Evolutionary conservation across 176 grass and related monocot species (phyloP), one percentile per base, ranked within the genome.

Genomic region (Leersia perrieri): DNA sequence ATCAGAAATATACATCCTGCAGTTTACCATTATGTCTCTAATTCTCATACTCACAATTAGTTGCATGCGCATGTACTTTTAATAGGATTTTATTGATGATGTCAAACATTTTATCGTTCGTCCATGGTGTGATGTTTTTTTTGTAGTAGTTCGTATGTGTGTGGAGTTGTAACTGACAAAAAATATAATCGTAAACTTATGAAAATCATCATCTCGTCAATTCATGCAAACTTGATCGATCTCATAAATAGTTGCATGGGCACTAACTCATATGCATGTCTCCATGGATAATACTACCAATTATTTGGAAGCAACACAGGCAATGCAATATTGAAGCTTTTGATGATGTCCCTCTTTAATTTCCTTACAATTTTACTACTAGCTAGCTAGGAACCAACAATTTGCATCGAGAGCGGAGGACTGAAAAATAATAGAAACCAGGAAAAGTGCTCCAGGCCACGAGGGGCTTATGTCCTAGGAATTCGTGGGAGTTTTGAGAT

Each of bases 301-400:
- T 8, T 66, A 27, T 32, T 23, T n/a, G 51, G 64, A 76, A 69
- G 34, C 35, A 60, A 68, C 41, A 28, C 28, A 47, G 16, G 29
- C 71, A 60, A 35, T 47, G 30, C 62, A 62, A 76, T 75, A 39
- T 34, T 30, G 23, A 38, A 76, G 35, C 63, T 68, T 82, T 81
- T 70, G 78, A 82, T 87, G 78, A 8, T 82, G 72, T 51, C 63
- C 51, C 7, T 57, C 63, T 16, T 60, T 58, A 63, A 30, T 62
- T 75, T 60, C 38, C 64, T 64, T 53, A n/a, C n/a, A 70, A 40
- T 40, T 67, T 63, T n/a, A 26, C 22, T 57, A 44, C 22, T 51
- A 51, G 47, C 47, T 51, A 51, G 47, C 1, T 57, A 68, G 58
- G 16, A 32, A 53, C 36, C 62, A 78, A 51, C 7, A n/a, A 70